A percentile compares a stretch with the other conserved stretches of the same genome.
Evolutionary conservation across 371 early-diverging fungal species (phyloP).

Genomic region (Fennellomyces sp.): DNA sequence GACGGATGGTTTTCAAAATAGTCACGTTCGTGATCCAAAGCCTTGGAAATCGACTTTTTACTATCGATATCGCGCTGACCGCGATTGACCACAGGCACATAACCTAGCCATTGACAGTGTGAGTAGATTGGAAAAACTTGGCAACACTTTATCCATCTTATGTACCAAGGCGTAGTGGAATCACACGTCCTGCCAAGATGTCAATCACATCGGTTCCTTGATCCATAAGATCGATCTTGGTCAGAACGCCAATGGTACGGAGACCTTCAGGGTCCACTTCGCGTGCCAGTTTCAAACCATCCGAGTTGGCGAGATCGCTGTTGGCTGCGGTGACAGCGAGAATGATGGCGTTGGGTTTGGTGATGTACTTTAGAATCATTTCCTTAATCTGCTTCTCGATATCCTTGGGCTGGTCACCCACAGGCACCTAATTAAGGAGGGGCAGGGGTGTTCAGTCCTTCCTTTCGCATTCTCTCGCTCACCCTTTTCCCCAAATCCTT

Average conservation of each 20-base stretch:
- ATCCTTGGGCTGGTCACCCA: conserved; percentile 98
- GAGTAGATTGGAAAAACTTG: no score
- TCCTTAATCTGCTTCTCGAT: conserved; percentile 98
- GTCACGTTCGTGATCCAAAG: conserved; percentile 86
- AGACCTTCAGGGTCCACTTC: conserved; percentile 98
- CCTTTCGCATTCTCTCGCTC: not conserved
- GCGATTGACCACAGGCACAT: conserved; percentile 96
- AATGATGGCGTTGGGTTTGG: conserved; percentile 96
- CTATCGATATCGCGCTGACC: conserved; percentile 95
- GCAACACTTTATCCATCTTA: not conserved
- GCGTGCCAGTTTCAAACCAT: conserved; percentile 95
- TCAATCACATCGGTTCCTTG: conserved; percentile 99
- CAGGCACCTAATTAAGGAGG: conserved; percentile 88
- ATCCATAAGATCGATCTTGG: conserved; percentile 99
- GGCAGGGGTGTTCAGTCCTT: not conserved
- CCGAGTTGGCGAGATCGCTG: conserved; percentile 99
- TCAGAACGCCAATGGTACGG: conserved; percentile 99
- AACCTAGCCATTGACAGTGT: no score
- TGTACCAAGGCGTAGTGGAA: conserved; percentile 91
- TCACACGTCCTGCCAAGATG: conserved; percentile 96
- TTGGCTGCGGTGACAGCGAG: conserved; percentile 99
- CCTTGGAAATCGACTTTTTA: conserved; percentile 86
- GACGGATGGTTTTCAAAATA: conserved; percentile 96
- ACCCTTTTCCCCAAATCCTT: not conserved
- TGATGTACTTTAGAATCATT: conserved; percentile 96